These are phyloP conservation scores for Fusarium brachygibbosum DNA, from an alignment of 2,329 filamentous ascomycete genomes.

Conservation along the genomic window DNA sequence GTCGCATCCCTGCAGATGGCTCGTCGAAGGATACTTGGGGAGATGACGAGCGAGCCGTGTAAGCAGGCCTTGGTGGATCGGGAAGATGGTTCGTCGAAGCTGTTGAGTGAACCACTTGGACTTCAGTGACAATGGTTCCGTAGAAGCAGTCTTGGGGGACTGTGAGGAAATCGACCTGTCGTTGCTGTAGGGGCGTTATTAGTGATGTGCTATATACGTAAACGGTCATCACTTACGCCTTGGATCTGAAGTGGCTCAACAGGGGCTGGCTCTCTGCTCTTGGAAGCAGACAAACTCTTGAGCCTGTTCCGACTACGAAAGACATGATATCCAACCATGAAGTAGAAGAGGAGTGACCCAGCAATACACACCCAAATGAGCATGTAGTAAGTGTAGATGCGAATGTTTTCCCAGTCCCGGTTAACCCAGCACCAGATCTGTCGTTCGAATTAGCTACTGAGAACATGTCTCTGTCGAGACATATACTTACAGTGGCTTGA, in stretches of 20 bases:
- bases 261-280: slow-evolving; percentile 47
- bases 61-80: slow-evolving; percentile 45
- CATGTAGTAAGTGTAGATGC: slow-evolving; percentile 73
- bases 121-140: slow-evolving; percentile 67
- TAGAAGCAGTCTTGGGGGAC: slow-evolving; percentile 57
- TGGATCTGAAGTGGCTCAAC: slow-evolving; percentile 53
- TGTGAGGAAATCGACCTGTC: slow-evolving; percentile 44
- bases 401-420: slow-evolving; percentile 65
- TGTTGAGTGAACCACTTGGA: slow-evolving; percentile 59
- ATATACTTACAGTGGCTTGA: slow-evolving; percentile 65
- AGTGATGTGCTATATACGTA: background rate
- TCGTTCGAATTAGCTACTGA: slow-evolving; percentile 12
- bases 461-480: background rate
- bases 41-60: slow-evolving; percentile 23
- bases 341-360: slow-evolving; percentile 67
- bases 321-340: slow-evolving; percentile 70
- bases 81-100: slow-evolving; percentile 43
- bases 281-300: slow-evolving; percentile 63
- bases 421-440: slow-evolving; percentile 75
- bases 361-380: slow-evolving; percentile 72
- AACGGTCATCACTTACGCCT: background rate
- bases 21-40: slow-evolving; percentile 47
- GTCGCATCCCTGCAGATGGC: slow-evolving; percentile 29
- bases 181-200: slow-evolving; percentile 18
- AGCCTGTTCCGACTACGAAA: slow-evolving; percentile 70